These are phyloP conservation scores for Talaromyces sp. DNA, from an alignment of 2,329 filamentous ascomycete genomes.

Conservation along the genomic window DNA sequence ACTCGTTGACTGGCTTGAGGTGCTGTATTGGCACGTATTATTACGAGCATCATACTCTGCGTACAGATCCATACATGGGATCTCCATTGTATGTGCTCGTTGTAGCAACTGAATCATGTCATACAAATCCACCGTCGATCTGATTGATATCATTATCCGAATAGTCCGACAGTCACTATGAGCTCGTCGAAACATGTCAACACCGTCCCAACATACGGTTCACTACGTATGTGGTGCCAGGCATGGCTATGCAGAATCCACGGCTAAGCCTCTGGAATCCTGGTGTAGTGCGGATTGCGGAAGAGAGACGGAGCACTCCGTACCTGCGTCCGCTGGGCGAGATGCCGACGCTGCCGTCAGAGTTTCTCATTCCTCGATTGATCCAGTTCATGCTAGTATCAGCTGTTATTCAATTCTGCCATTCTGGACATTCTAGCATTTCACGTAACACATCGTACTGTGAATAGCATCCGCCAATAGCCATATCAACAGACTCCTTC, in stretches of 20 bases:
- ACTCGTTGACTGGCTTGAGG: neutral
- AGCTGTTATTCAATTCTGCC: neutral
- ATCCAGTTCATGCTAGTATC: neutral
- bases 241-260: neutral
- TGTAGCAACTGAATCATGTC: neutral
- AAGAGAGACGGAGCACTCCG: constrained; percentile 1
- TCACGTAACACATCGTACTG: neutral
- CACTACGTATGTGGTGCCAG: neutral
- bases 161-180: neutral
- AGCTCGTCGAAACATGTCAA: neutral
- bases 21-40: constrained; percentile 3
- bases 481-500: neutral
- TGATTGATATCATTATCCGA: neutral
- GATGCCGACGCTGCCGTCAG: neutral
- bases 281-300: neutral
- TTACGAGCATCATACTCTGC: neutral
- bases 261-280: constrained; percentile 13
- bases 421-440: neutral
- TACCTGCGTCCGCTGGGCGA: constrained; percentile 13
- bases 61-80: neutral
- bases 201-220: neutral
- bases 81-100: neutral
- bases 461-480: neutral
- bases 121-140: neutral
- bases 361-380: neutral